Evolutionary conservation across 768 basidiomycete species (phyloP), one percentile per base, ranked within the genome.

Genomic region (Tulasnella sp.): DNA sequence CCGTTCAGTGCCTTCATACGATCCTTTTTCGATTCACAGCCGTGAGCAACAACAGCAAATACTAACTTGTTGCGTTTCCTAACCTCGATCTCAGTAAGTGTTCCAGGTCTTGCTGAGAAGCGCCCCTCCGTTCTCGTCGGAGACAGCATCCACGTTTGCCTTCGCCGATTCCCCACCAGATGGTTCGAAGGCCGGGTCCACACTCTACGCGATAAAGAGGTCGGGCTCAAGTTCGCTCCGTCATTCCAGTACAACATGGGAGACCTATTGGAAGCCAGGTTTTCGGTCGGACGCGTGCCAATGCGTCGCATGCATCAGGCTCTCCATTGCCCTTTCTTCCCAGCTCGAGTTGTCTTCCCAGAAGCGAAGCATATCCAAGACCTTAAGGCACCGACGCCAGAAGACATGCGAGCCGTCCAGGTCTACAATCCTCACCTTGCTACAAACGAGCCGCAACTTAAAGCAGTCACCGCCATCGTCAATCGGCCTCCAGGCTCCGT

Each of bases 281-380:
- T 51, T 21, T 17, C 29, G 8, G 17, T 51, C 9, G 25, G 23
- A 6, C 50, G 50, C 0, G 1, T 51, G 3, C 29, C 35, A 19
- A 25, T 51, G 17, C 29, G 50, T 17, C 29, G 50, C 8, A n/a
- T 34, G 50, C 50, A 51, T 12, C 31, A 37, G 2, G 50, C 50
- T n/a, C n/a, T n/a, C n/a, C n/a, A n/a, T n/a, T n/a, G n/a, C 0
- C 68, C 68, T 0, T 76, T 75, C 61, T 66, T 69, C 0, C 72
- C 74, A 42, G 69, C 73, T 9, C 71, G 77, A 0, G 65, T 81
- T 6, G 65, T 83, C 0, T 81, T 83, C 61, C 81, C 82, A 0
- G 48, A 62, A 3, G 45, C 58, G 7, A 46, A 43, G 0, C 72
- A 78, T 63, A n/a, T 49, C n/a, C 21, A 5, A n/a, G 48, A 31